Evolutionary conservation across 1,284 basidiomycete species (phyloP).

Genomic region (Boletus holoroseus): DNA sequence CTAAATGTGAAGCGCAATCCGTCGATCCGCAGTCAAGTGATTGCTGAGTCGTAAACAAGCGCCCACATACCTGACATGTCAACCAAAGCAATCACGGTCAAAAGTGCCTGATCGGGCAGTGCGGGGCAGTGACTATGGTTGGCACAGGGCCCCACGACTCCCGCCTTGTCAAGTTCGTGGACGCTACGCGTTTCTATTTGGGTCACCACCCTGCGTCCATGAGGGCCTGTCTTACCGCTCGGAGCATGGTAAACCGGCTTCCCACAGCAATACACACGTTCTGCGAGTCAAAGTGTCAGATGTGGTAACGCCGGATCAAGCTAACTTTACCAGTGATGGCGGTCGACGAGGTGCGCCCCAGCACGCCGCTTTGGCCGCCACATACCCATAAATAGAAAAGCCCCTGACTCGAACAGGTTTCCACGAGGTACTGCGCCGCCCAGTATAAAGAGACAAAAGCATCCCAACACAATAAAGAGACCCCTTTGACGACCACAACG

Average conservation of each 20-base stretch:
- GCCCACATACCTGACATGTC: slow-evolving; percentile 9
- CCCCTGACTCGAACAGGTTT: slow-evolving; percentile 18
- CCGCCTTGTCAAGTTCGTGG: background rate
- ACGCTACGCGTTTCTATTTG: background rate
- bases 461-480: slow-evolving; percentile 17
- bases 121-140: background rate
- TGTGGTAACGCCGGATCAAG: background rate
- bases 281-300: slow-evolving; percentile 19
- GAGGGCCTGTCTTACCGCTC: background rate
- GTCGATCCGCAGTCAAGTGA: background rate
- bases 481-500: slow-evolving; percentile 8
- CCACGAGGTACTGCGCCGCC: slow-evolving; percentile 1
- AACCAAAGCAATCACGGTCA: background rate
- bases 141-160: too few relatives aligned
- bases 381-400: slow-evolving; percentile 18
- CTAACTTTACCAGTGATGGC: background rate
- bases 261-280: background rate
- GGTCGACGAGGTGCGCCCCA: slow-evolving; percentile 11
- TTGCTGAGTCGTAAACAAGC: slow-evolving; percentile 5
- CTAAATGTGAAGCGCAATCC: slow-evolving; percentile 1
- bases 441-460: slow-evolving; percentile 20
- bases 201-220: background rate
- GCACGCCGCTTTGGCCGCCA: slow-evolving; percentile 7
- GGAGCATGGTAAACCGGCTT: background rate
- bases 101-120: background rate